Evolutionary conservation across 2,329 filamentous ascomycete genomes (phyloP).

Genomic region (Pyrenophora graminea): DNA sequence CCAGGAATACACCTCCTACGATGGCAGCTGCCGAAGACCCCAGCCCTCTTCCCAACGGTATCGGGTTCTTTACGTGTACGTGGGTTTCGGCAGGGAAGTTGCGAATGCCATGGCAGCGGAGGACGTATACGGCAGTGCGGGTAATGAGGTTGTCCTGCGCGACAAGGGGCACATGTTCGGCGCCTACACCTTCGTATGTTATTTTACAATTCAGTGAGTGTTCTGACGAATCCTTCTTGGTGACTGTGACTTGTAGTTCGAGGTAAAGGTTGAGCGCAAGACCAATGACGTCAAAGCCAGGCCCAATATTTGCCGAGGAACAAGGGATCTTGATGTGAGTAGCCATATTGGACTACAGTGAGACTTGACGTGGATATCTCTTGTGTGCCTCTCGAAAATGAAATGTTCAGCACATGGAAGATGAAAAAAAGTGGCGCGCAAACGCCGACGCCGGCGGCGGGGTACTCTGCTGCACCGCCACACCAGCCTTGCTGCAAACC

Average conservation of each 20-base stretch:
- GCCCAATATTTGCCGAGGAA: constrained; percentile 95
- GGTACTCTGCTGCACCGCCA: constrained; percentile 9
- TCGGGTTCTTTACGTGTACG: constrained; percentile 94
- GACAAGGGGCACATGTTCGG: constrained; percentile 78
- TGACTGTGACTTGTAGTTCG: constrained; percentile 80
- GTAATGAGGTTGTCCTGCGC: constrained; percentile 92
- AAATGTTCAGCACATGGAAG: constrained; percentile 12
- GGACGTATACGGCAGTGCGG: constrained; percentile 88
- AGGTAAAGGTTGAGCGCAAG: constrained; percentile 93
- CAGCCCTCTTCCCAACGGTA: constrained; percentile 87
- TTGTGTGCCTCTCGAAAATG: constrained; percentile 7
- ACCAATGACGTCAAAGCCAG: constrained; percentile 96
- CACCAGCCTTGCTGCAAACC: not conserved
- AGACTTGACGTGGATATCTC: constrained; percentile 10
- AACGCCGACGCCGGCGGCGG: constrained; percentile 17
- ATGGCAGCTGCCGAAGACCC: constrained; percentile 96
- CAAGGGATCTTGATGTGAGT: constrained; percentile 79
- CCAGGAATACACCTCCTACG: constrained; percentile 91
- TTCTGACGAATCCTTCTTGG: constrained; percentile 55
- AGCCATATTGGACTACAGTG: constrained; percentile 29
- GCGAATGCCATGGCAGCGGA: constrained; percentile 87
- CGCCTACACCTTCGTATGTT: constrained; percentile 84
- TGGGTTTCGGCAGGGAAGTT: constrained; percentile 81
- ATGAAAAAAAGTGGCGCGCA: constrained; percentile 15
- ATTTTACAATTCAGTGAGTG: constrained; percentile 82